These are phyloP conservation scores for Pulveroboletus sp. DNA, from an alignment of 768 basidiomycete genomes.

Conservation along the genomic window DNA sequence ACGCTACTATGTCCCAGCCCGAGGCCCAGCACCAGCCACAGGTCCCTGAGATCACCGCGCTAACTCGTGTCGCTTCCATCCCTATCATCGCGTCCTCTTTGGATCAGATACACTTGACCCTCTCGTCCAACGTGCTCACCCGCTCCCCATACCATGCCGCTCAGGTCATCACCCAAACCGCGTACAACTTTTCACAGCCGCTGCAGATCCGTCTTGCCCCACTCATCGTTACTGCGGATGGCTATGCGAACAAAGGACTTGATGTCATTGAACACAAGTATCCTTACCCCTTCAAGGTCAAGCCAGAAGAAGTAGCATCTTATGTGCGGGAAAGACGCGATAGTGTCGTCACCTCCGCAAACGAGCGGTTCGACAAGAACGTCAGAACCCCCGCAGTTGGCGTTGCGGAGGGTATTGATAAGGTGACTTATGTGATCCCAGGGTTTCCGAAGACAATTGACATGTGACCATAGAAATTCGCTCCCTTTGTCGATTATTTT, in stretches of 20 bases:
- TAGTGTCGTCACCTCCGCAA: conserved; percentile 47
- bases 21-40: conserved; percentile 10
- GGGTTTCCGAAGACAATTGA: conserved; percentile 9
- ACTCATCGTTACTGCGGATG: conserved; percentile 57
- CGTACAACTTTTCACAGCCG: conserved; percentile 61
- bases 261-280: conserved; percentile 69
- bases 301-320: conserved; percentile 64
- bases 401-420: conserved; percentile 66
- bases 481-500: conserved; percentile 73
- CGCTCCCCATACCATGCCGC: conserved; percentile 63
- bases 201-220: conserved; percentile 63
- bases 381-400: conserved; percentile 59
- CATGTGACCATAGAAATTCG: conserved; percentile 44
- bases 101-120: conserved; percentile 52
- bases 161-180: conserved; percentile 52
- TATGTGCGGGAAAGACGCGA: conserved; percentile 56
- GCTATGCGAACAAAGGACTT: conserved; percentile 67
- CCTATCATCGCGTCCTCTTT: conserved; percentile 66
- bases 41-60: conserved; percentile 53
- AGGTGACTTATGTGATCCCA: conserved; percentile 41
- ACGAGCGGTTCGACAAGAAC: conserved; percentile 61
- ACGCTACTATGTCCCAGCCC: conserved; percentile 26
- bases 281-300: conserved; percentile 71
- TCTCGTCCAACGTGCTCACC: conserved; percentile 57
- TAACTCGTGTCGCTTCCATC: conserved; percentile 65